These are phyloP conservation scores for Daphne laureola DNA, from an alignment of 441 rosid genomes.

Conservation along the genomic window DNA sequence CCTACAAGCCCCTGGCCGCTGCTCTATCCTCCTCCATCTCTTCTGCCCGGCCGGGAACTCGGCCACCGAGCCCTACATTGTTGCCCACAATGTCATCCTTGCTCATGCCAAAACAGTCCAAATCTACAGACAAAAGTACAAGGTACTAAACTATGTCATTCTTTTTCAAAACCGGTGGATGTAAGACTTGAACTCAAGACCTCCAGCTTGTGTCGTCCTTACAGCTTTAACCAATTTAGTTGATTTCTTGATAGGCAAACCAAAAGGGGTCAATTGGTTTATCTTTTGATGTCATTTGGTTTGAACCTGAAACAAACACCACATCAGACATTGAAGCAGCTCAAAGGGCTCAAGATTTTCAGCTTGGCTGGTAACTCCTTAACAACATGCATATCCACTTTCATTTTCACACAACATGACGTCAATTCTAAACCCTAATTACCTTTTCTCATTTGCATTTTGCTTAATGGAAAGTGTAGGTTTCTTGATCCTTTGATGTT, in stretches of 20 bases:
- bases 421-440: neutral
- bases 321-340: conserved; percentile 51
- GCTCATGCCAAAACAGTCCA: conserved; percentile 46
- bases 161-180: too few relatives aligned
- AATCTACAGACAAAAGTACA: conserved; percentile 42
- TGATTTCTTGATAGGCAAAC: conserved; percentile 25
- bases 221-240: too few relatives aligned
- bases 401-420: neutral
- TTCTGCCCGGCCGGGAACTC: conserved; percentile 56
- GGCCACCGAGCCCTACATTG: conserved; percentile 66
- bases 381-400: conserved; percentile 4
- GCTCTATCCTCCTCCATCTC: conserved; percentile 33
- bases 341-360: conserved; percentile 78
- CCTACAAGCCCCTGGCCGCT: conserved; percentile 57
- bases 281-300: conserved; percentile 62
- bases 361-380: conserved; percentile 66
- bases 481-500: conserved; percentile 79
- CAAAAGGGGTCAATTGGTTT: conserved; percentile 62
- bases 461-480: conserved; percentile 28
- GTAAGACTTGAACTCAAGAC: too few relatives aligned
- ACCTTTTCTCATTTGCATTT: neutral
- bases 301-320: conserved; percentile 39
- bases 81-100: conserved; percentile 52
- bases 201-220: too few relatives aligned
- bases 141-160: conserved; percentile 24